A percentile compares a stretch with the other conserved stretches of the same genome.
These are phyloP conservation scores for Eugenia klotzschiana DNA, from an alignment of 441 rosid genomes.

Conservation along the genomic window DNA sequence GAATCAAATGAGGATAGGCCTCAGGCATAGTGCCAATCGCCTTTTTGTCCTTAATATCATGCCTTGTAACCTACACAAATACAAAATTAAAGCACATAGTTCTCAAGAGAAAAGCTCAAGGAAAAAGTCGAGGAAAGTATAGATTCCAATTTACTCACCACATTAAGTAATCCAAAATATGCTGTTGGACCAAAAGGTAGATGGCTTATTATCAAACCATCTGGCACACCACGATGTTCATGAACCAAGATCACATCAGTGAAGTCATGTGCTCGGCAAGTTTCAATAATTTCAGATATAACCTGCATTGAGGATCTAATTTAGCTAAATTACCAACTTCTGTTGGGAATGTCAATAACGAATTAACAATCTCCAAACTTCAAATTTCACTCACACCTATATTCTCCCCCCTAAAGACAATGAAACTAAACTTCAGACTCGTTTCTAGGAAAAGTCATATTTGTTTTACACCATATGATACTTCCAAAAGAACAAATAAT, in stretches of 20 bases:
- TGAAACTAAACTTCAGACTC: background rate
- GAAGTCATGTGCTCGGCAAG: slow-evolving; percentile 75
- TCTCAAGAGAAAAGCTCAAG: background rate
- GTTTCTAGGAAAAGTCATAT: background rate
- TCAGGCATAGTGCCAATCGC: slow-evolving; percentile 76
- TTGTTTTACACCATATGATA: background rate
- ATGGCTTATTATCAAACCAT: slow-evolving; percentile 71
- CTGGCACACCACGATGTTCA: slow-evolving; percentile 91
- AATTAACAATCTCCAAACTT: background rate
- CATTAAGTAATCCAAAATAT: slow-evolving; percentile 73
- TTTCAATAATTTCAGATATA: slow-evolving; percentile 78
- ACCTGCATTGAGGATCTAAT: slow-evolving; percentile 31
- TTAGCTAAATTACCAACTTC: background rate
- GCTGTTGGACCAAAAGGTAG: slow-evolving; percentile 94
- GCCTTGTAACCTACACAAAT: slow-evolving; percentile 65
- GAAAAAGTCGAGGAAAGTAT: background rate
- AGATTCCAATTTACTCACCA: slow-evolving; percentile 38
- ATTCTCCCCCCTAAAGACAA: background rate
- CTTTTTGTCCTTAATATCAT: slow-evolving; percentile 68
- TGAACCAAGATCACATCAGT: slow-evolving; percentile 84
- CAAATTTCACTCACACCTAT: background rate
- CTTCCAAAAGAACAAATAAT: background rate
- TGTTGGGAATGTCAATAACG: background rate
- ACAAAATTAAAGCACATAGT: background rate
- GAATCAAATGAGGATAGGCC: slow-evolving; percentile 82